These are phyloP conservation scores for Hypholoma fasciculare DNA, from an alignment of 768 basidiomycete genomes.

Conservation along the genomic window DNA sequence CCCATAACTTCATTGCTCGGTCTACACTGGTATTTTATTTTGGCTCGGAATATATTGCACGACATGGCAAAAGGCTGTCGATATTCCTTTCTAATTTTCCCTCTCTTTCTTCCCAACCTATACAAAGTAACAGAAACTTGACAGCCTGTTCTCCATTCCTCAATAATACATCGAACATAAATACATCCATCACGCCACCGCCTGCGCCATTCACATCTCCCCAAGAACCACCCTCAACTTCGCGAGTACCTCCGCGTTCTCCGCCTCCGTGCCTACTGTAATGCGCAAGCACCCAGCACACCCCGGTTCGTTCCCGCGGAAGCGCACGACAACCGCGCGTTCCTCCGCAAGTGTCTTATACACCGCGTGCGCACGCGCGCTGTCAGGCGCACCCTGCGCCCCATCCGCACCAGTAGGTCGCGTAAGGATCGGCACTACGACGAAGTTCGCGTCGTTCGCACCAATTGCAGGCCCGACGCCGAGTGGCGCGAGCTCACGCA, in stretches of 20 bases:
- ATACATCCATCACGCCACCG: too few species aligned
- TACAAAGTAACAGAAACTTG: too few species aligned
- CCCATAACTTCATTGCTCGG: too few species aligned
- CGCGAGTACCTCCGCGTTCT: slow-evolving; percentile 63
- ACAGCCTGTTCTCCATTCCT: too few species aligned
- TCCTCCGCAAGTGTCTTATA: slow-evolving; percentile 87
- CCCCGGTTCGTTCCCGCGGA: slow-evolving; percentile 81
- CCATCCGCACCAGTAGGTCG: slow-evolving; percentile 27
- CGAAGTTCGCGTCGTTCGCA: slow-evolving; percentile 87
- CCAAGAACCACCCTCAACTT: slow-evolving; percentile 52
- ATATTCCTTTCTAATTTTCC: too few species aligned
- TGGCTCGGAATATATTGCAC: too few species aligned
- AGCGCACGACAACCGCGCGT: slow-evolving; percentile 87
- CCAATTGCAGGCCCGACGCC: slow-evolving; percentile 75
- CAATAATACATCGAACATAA: too few species aligned
- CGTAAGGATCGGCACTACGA: slow-evolving; percentile 75
- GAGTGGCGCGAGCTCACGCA: slow-evolving; percentile 45
- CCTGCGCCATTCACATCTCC: slow-evolving; percentile 19
- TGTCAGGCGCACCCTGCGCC: slow-evolving; percentile 45
- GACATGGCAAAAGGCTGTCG: too few species aligned
- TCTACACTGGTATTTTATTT: too few species aligned
- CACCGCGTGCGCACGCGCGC: slow-evolving; percentile 55
- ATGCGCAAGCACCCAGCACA: slow-evolving; percentile 88
- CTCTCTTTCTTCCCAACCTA: too few species aligned
- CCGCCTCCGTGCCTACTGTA: slow-evolving; percentile 83